These are phyloP conservation scores for Psilocybe cyanescens DNA, from an alignment of 768 basidiomycete species.

Conservation along the genomic window DNA sequence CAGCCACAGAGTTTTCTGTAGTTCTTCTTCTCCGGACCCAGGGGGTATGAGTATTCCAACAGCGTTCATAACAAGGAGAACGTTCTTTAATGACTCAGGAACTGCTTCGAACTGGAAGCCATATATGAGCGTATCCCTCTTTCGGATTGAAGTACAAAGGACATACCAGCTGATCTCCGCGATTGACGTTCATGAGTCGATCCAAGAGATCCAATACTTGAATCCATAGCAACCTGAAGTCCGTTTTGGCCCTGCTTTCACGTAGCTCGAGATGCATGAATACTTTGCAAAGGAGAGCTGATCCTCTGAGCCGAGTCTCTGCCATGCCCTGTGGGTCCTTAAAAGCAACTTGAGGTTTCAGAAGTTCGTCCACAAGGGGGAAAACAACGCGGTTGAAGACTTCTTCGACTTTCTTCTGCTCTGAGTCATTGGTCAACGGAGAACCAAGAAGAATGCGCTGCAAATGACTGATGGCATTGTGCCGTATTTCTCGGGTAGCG, in stretches of 20 bases:
- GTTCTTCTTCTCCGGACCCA: slow-evolving; percentile 55
- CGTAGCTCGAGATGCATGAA: slow-evolving; percentile 93
- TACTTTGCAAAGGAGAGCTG: slow-evolving; percentile 90
- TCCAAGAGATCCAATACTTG: slow-evolving; percentile 89
- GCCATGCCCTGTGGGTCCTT: slow-evolving; percentile 87
- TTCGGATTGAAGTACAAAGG: not conserved
- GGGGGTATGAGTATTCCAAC: slow-evolving; percentile 78
- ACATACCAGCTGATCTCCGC: slow-evolving; percentile 85
- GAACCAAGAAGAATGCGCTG: slow-evolving; percentile 86
- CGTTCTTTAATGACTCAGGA: slow-evolving; percentile 96
- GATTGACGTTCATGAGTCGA: slow-evolving; percentile 84
- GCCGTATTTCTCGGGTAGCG: slow-evolving; percentile 82
- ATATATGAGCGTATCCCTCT: not conserved
- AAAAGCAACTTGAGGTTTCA: slow-evolving; percentile 80
- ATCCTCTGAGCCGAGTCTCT: slow-evolving; percentile 87
- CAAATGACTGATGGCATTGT: slow-evolving; percentile 76
- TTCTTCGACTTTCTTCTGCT: slow-evolving; percentile 70
- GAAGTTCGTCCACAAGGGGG: slow-evolving; percentile 88
- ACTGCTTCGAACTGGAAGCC: slow-evolving; percentile 83
- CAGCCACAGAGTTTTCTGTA: slow-evolving; percentile 78
- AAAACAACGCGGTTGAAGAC: slow-evolving; percentile 91
- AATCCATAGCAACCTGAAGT: slow-evolving; percentile 83
- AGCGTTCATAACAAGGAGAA: slow-evolving; percentile 94
- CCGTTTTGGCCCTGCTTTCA: slow-evolving; percentile 58
- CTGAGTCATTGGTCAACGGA: slow-evolving; percentile 59